Conservation (phyloP, 75 land plant genomes). For the Pinus tabuliformis region DNA sequence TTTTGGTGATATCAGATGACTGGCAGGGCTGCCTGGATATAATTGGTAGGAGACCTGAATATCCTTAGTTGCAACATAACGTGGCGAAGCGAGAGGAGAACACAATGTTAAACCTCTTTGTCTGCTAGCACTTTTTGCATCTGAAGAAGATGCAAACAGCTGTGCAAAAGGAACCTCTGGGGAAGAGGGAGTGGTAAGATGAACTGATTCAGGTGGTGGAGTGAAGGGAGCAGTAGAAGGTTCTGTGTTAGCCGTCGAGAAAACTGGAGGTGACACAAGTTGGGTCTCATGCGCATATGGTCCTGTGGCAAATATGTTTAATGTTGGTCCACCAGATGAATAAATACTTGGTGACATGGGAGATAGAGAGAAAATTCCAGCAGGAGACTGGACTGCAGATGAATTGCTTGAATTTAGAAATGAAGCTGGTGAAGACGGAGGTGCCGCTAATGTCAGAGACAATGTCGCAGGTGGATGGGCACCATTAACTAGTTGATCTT, state of each 20-base stretch:
- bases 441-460: slow-evolving; percentile 52
- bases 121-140: slow-evolving; percentile 23
- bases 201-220: slow-evolving; percentile 89
- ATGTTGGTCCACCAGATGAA: slow-evolving; percentile 47
- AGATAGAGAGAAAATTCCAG: slow-evolving; percentile 39
- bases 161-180: slow-evolving; percentile 98
- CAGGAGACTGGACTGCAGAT: slow-evolving; percentile 71
- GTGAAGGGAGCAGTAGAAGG: slow-evolving; percentile 97
- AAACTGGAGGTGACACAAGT: slow-evolving; percentile 81
- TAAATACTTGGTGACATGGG: slow-evolving; percentile 47
- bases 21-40: slow-evolving; percentile 89
- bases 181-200: slow-evolving; percentile 88
- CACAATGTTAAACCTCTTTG: slow-evolving; percentile 29
- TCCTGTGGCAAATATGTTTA: slow-evolving; percentile 65
- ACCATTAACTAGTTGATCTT: slow-evolving; percentile 24
- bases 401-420: slow-evolving; percentile 69
- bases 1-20: slow-evolving; percentile 69
- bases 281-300: slow-evolving; percentile 88
- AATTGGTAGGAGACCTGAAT: slow-evolving; percentile 58
- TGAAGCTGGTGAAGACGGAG: slow-evolving; percentile 90
- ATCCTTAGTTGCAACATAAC: slow-evolving; percentile 32
- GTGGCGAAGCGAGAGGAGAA: slow-evolving; percentile 52
- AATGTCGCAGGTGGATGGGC: slow-evolving; percentile 19
- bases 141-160: slow-evolving; percentile 61
- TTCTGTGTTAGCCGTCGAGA: slow-evolving; percentile 82